These are phyloP conservation scores for Fusarium piperis DNA, from an alignment of 2,329 filamentous ascomycete species.

Conservation along the genomic window DNA sequence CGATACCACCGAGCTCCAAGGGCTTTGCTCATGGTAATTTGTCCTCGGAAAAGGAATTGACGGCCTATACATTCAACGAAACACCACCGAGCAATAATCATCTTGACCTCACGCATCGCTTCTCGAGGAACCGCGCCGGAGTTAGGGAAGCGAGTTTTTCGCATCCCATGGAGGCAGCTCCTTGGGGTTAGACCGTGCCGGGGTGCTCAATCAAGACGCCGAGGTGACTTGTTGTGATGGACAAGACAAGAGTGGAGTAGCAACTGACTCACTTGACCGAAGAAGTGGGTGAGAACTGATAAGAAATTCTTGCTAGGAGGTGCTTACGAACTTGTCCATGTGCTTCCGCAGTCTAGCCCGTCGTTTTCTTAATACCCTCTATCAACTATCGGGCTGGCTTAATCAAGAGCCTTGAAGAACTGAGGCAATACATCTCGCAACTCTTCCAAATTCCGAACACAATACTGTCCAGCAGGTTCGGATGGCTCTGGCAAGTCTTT, in stretches of 20 bases:
- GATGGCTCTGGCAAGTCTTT: constrained; percentile 71
- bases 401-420: constrained; percentile 71
- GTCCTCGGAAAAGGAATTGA: not conserved
- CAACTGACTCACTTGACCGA: not conserved
- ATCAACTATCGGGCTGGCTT: not conserved
- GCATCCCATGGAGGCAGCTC: not conserved
- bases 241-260: not conserved
- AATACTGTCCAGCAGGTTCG: constrained; percentile 73
- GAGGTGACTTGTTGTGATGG: not conserved
- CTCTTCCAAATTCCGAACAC: constrained; percentile 81
- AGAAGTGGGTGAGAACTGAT: not conserved
- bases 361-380: not conserved
- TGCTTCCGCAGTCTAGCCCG: not conserved
- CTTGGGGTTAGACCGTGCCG: not conserved
- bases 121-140: not conserved
- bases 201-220: not conserved
- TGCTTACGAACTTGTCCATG: not conserved
- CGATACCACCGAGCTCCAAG: not conserved
- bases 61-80: not conserved
- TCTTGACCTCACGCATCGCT: not conserved
- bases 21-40: not conserved
- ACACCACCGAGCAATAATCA: not conserved
- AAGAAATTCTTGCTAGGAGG: not conserved
- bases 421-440: constrained; percentile 80
- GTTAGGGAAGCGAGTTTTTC: not conserved